A percentile compares a stretch with the other conserved stretches of the same genome.
Evolutionary conservation across 129 eudicot species (phyloP).

Genomic region (Escallonia rubra): DNA sequence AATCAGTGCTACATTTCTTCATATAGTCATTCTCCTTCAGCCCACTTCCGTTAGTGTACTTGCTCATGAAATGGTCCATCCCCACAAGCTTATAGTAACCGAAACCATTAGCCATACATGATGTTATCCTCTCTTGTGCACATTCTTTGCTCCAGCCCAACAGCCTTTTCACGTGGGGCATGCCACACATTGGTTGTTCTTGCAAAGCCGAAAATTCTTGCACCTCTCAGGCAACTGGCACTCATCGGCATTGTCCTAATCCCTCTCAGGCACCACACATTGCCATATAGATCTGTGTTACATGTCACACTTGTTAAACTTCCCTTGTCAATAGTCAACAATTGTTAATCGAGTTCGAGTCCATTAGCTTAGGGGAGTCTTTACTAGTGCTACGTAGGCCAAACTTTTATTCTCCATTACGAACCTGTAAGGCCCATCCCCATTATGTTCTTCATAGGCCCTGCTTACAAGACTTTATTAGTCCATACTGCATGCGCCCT

Average conservation of each 20-base stretch:
- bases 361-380: conserved; percentile 26
- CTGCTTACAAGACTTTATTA: conserved; percentile 34
- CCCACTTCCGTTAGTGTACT: conserved; percentile 23
- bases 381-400: conserved; percentile 28
- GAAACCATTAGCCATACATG: conserved; percentile 26
- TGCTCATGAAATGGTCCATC: conserved; percentile 45
- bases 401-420: conserved; percentile 40
- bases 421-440: conserved; percentile 41
- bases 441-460: conserved; percentile 15
- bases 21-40: conserved; percentile 30
- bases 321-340: conserved; percentile 22
- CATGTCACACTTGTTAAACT: conserved; percentile 15
- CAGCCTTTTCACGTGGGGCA: conserved; percentile 39
- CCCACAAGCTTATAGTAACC: conserved; percentile 42
- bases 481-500: too few relatives aligned
- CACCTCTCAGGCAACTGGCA: conserved; percentile 49
- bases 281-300: not conserved
- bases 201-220: conserved; percentile 42
- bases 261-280: too few relatives aligned
- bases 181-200: conserved; percentile 47
- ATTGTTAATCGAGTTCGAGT: conserved; percentile 22
- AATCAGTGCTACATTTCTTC: conserved; percentile 36
- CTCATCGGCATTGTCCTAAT: conserved; percentile 19
- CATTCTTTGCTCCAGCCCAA: conserved; percentile 51
- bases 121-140: conserved; percentile 9